These are phyloP conservation scores for Sicyos edulis DNA, from an alignment of 306 rosid species.

Conservation along the genomic window DNA sequence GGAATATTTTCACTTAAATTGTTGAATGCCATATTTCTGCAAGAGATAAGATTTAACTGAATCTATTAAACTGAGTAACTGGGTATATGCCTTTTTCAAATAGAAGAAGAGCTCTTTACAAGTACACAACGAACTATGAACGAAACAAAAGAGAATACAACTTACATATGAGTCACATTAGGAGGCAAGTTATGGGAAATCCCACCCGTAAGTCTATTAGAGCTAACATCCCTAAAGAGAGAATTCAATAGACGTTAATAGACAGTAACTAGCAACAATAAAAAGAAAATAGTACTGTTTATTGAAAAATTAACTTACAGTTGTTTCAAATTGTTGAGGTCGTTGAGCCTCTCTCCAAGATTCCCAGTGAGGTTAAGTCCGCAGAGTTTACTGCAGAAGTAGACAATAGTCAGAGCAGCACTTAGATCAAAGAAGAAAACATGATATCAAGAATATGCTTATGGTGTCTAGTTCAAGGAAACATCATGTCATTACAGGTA, in stretches of 20 bases:
- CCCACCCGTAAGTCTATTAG: conserved; percentile 56
- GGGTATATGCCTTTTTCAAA: background rate
- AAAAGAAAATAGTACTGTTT: too few species aligned
- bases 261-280: too few species aligned
- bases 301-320: conserved; percentile 41
- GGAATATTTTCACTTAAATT: conserved; percentile 57
- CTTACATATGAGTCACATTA: conserved; percentile 80
- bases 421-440: background rate
- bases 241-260: too few species aligned
- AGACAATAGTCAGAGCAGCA: conserved; percentile 15
- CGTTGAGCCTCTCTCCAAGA: conserved; percentile 54
- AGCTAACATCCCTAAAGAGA: conserved; percentile 66
- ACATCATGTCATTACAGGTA: conserved; percentile 47
- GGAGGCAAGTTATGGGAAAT: conserved; percentile 71
- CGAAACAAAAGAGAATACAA: background rate
- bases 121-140: conserved; percentile 7
- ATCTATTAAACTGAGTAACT: too few species aligned
- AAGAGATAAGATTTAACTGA: background rate
- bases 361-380: conserved; percentile 71
- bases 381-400: conserved; percentile 50
- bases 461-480: background rate
- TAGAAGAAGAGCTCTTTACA: conserved; percentile 2
- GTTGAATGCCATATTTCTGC: conserved; percentile 84
- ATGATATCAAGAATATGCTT: background rate
- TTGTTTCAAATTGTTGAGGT: conserved; percentile 57